phyloP scores from a whole-genome alignment of 768 basidiomycete genomes.

The Lentinula sp. region DNA sequence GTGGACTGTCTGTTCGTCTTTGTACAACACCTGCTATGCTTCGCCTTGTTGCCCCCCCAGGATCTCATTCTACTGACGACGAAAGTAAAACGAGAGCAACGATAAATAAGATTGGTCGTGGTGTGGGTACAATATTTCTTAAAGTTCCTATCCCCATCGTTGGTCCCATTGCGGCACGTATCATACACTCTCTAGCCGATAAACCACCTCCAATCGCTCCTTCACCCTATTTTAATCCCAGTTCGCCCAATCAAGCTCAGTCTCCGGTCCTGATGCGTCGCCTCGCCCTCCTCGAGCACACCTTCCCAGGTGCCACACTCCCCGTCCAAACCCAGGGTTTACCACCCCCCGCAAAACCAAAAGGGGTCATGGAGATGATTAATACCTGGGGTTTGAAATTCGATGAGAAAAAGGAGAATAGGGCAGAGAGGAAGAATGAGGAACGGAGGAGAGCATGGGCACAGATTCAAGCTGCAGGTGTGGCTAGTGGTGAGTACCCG shows the following conservation, averaged over 20 bases:
- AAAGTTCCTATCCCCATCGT: conserved; percentile 10
- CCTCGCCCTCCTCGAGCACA: conserved; percentile 11
- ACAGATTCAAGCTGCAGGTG: conserved; percentile 2
- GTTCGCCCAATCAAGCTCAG: neutral
- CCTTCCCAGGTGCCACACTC: conserved; percentile 11
- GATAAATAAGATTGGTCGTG: conserved; percentile 12
- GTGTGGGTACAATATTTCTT: conserved; percentile 12
- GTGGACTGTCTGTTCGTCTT: conserved; percentile 18
- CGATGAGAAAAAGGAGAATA: conserved; percentile 11
- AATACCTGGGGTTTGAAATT: conserved; percentile 15
- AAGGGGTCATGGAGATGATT: conserved; percentile 17
- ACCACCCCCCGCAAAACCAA: conserved; percentile 15
- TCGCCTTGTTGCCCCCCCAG: conserved; percentile 8
- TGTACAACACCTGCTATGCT: conserved; percentile 19
- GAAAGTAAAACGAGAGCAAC: conserved; percentile 7
- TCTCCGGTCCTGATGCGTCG: conserved; percentile 9
- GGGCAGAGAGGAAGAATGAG: conserved; percentile 14
- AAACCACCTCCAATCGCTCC: conserved; percentile 8
- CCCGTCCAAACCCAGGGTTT: conserved; percentile 12
- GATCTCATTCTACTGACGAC: neutral
- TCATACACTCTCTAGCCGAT: conserved; percentile 16
- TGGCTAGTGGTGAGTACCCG: neutral
- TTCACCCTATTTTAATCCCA: neutral
- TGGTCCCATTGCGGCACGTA: conserved; percentile 6
- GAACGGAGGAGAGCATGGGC: conserved; percentile 12